A percentile compares a stretch with the other conserved stretches of the same genome.
Conservation (phyloP, 139 green algal genomes). For the Chlorella vulgaris region DNA sequence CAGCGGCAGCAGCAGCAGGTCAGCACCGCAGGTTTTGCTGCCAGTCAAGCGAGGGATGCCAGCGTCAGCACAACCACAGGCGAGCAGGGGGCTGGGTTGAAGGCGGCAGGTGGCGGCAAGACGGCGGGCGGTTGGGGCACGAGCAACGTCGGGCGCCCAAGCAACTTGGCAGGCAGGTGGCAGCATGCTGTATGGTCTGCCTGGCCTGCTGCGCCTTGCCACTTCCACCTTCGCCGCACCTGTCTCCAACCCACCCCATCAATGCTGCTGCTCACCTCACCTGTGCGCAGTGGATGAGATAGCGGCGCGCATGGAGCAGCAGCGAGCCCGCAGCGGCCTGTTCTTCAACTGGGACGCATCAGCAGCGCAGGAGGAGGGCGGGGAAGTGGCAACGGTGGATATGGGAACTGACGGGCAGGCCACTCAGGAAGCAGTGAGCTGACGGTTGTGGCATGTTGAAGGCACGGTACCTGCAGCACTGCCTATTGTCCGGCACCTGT, state of each 20-base stretch:
- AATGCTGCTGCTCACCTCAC: not conserved
- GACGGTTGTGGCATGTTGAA: no score
- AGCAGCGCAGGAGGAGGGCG: not conserved
- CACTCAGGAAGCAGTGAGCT: not conserved
- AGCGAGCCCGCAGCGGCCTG: slow-evolving; percentile 23
- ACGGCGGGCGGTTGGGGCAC: not conserved
- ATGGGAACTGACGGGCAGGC: no score
- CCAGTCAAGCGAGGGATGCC: not conserved
- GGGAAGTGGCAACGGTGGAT: not conserved
- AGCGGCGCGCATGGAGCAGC: slow-evolving; percentile 24
- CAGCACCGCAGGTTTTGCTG: no score
- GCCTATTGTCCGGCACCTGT: no score
- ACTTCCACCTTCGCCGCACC: no score
- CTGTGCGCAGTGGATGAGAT: slow-evolving; percentile 7
- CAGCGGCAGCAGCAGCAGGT: not conserved
- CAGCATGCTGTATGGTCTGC: not conserved
- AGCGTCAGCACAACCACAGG: not conserved
- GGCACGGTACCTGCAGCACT: no score
- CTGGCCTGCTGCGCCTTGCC: no score
- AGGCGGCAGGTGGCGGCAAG: not conserved
- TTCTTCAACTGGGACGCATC: slow-evolving; percentile 6
- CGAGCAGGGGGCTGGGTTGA: not conserved
- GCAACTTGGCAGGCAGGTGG: not conserved
- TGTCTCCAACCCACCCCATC: no score
- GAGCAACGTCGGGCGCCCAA: slow-evolving; percentile 7